These are phyloP conservation scores for Physaria fendleri DNA, from an alignment of 345 rosid species.

Conservation along the genomic window DNA sequence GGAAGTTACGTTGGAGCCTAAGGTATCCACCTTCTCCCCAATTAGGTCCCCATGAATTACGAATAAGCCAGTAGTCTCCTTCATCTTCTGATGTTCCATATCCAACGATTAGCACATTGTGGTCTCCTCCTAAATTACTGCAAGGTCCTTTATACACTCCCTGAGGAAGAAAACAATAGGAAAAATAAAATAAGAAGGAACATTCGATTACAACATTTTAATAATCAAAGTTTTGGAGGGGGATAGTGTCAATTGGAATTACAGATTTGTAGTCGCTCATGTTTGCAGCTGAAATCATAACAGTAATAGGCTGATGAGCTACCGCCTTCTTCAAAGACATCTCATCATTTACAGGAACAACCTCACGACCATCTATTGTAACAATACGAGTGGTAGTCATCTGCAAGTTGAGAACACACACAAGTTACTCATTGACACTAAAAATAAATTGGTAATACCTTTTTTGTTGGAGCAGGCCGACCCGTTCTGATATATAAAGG, in stretches of 20 bases:
- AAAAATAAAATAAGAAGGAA: background rate
- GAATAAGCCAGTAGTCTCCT: conserved; percentile 14
- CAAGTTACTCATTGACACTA: background rate
- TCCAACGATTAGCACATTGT: conserved; percentile 12
- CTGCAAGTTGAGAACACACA: conserved; percentile 14
- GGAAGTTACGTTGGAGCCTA: background rate
- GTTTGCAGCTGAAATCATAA: conserved; percentile 6
- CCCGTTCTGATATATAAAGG: too few species aligned
- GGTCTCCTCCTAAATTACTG: background rate
- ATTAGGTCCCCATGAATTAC: background rate
- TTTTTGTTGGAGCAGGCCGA: too few species aligned
- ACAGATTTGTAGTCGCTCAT: conserved; percentile 42
- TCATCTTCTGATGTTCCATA: conserved; percentile 5
- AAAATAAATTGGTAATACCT: background rate
- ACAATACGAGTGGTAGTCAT: conserved; percentile 53
- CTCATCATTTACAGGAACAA: conserved; percentile 58
- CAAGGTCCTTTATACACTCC: conserved; percentile 23
- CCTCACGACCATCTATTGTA: conserved; percentile 48
- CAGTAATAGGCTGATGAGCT: conserved; percentile 60
- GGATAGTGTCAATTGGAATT: background rate
- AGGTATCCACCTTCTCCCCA: background rate
- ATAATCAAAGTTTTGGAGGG: background rate
- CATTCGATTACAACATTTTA: background rate
- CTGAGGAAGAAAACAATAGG: background rate
- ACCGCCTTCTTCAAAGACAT: conserved; percentile 52